Percentiles rank a stretch among this genome's conserved stretches.
Evolutionary conservation across 257 asterid genomes (phyloP).

Genomic region (Nicotiana tomentosiformis): DNA sequence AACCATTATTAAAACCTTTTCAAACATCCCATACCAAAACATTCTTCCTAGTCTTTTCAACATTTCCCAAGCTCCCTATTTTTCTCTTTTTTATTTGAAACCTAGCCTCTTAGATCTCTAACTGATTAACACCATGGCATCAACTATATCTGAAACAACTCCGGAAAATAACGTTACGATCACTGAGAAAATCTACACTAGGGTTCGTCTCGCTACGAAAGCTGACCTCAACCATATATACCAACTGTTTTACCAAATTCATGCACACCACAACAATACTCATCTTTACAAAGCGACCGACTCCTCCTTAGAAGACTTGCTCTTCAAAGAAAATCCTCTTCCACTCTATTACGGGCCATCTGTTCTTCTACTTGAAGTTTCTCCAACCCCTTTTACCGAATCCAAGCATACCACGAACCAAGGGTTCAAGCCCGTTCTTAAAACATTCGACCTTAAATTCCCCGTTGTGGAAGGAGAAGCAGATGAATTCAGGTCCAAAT

Average conservation of each 20-base stretch:
- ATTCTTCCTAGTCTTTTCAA: background rate
- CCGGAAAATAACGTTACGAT: background rate
- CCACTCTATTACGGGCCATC: constrained; percentile 6
- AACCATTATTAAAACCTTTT: background rate
- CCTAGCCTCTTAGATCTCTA: background rate
- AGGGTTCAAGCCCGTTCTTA: constrained; percentile 6
- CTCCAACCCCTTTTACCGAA: background rate
- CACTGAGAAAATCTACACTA: background rate
- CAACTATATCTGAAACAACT: background rate
- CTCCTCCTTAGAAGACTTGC: background rate
- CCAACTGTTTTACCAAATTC: background rate
- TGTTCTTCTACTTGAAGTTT: constrained; percentile 3
- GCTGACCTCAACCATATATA: background rate
- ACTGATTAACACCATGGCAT: background rate
- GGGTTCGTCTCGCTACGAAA: background rate
- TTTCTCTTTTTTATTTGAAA: background rate
- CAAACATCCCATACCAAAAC: background rate
- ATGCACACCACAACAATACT: background rate
- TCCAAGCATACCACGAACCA: background rate
- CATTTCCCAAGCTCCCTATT: background rate
- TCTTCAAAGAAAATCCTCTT: background rate
- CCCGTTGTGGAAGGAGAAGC: background rate
- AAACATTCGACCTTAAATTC: background rate
- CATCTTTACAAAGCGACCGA: constrained; percentile 1
- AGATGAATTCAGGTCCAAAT: background rate